Evolutionary conservation across 1,284 basidiomycete genomes (phyloP), one percentile per base, ranked within the genome.

Genomic region (Ganoderma lingzhi): DNA sequence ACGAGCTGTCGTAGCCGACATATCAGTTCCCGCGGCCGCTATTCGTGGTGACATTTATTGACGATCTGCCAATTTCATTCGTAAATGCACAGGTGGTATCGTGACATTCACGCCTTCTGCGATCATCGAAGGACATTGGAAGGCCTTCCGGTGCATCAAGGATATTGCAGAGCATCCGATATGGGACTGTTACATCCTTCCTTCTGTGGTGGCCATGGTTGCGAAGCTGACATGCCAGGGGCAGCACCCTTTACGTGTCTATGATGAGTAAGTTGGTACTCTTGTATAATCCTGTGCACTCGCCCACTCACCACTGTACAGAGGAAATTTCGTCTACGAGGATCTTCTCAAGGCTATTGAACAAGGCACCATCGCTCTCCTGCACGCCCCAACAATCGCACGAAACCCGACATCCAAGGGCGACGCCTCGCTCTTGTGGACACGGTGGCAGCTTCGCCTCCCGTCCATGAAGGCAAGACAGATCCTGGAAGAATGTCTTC

Each of bases 151-250:
- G 28, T 78, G 84, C 30, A 86, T 93, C 48, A 79, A 76, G 39
- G 81, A 86, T 71, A 78, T 90, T 10, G 78, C 83, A 67, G 81
- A 84, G 44, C 91, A 93, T 76, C 89, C 88, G 39, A 75, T 90
- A 15, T 93, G 92, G 91, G 80, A 81, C 17, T 86, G 85, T 62
- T 93, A 90, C 74, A 79, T 93, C 42, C 75, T 88, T 9, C 91
- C 91, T 15, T 83, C 84, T 64, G 86, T 86, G 15, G 78, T 93
- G 37, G 91, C 88, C 62, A 80, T 87, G 74, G 76, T 80, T 19
- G 78, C 79, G 23, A 79, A 76, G 65, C 62, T 76, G 12, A 72
- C 72, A 41, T 75, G 76, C 59, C 73, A 77, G 48, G 74, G 66
- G 2, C 30, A 69, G 12, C 69, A 76, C 64, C 75, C 76, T 3